These are phyloP conservation scores for Termitomyces sp. DNA, from an alignment of 768 basidiomycete species.

Conservation along the genomic window DNA sequence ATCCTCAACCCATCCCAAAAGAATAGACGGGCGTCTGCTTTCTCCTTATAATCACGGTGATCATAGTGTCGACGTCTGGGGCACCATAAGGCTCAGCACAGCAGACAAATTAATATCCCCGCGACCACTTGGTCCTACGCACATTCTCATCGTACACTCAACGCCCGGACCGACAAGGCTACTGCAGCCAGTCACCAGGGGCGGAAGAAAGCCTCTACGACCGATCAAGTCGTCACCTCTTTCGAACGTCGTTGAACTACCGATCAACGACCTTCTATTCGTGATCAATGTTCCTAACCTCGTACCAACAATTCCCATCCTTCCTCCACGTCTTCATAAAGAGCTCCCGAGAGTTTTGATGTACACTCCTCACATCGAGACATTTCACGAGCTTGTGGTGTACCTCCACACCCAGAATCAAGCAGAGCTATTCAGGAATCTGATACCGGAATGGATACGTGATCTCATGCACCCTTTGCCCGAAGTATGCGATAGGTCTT, in stretches of 20 bases:
- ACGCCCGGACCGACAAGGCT: slow-evolving; percentile 1
- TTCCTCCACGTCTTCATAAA: slow-evolving; percentile 28
- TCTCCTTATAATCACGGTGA: slow-evolving; percentile 3
- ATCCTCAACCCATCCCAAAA: neutral
- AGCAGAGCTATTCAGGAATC: slow-evolving; percentile 27
- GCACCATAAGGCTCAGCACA: slow-evolving; percentile 20
- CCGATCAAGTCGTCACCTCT: slow-evolving; percentile 1
- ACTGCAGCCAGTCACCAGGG: neutral
- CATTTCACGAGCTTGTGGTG: slow-evolving; percentile 28
- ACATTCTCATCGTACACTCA: slow-evolving; percentile 24
- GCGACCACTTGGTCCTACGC: slow-evolving; percentile 29
- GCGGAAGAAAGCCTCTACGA: neutral
- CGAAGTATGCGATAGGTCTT: neutral
- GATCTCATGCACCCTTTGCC: slow-evolving; percentile 31
- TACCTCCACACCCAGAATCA: slow-evolving; percentile 35
- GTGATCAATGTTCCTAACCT: slow-evolving; percentile 30
- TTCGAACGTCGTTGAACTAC: slow-evolving; percentile 23
- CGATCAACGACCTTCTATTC: slow-evolving; percentile 34
- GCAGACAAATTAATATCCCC: slow-evolving; percentile 27
- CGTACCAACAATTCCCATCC: slow-evolving; percentile 6
- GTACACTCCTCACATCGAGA: slow-evolving; percentile 26
- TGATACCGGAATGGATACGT: slow-evolving; percentile 33
- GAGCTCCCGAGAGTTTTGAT: slow-evolving; percentile 28
- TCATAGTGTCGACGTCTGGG: slow-evolving; percentile 19
- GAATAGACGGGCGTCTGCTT: neutral